These are phyloP conservation scores for Pseudogymnoascus sp. DNA, from an alignment of 2,329 filamentous ascomycete genomes.

Conservation along the genomic window DNA sequence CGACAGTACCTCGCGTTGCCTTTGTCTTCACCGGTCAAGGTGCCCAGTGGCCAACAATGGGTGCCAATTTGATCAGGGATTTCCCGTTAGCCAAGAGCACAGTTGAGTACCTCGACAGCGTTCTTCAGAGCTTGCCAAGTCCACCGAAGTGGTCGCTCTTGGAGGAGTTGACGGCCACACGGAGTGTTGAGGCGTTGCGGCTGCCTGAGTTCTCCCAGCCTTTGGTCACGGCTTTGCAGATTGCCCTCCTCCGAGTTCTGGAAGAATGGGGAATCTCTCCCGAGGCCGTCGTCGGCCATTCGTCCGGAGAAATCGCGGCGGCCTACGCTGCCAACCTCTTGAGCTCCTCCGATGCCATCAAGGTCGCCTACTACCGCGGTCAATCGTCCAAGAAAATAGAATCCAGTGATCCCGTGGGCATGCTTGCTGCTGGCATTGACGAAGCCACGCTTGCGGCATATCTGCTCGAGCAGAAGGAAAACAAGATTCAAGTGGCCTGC, in stretches of 20 bases:
- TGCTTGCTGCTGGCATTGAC: conserved; percentile 44
- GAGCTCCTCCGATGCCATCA: conserved; percentile 28
- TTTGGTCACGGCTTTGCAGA: conserved; percentile 40
- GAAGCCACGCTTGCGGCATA: conserved; percentile 15
- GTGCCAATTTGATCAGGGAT: conserved; percentile 14
- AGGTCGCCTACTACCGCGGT: conserved; percentile 38
- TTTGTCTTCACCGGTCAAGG: conserved; percentile 22
- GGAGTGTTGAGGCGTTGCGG: conserved; percentile 34
- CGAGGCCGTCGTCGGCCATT: conserved; percentile 37
- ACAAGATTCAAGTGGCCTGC: conserved; percentile 27
- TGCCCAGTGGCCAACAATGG: conserved; percentile 22
- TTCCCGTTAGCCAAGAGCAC: neutral
- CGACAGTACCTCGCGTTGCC: neutral
- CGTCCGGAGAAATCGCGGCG: conserved; percentile 41
- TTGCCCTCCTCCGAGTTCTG: conserved; percentile 38
- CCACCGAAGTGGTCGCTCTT: neutral
- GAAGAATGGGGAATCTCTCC: conserved; percentile 34
- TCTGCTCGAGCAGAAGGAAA: neutral
- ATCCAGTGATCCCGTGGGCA: conserved; percentile 34
- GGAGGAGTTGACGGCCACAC: neutral
- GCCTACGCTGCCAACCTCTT: conserved; percentile 36
- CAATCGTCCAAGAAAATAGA: conserved; percentile 23
- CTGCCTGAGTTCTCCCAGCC: conserved; percentile 37
- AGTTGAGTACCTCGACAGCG: neutral
- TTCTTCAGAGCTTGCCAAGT: neutral